Conservation (phyloP, 2,329 filamentous ascomycete species). For the Fusarium fujikuroi region DNA sequence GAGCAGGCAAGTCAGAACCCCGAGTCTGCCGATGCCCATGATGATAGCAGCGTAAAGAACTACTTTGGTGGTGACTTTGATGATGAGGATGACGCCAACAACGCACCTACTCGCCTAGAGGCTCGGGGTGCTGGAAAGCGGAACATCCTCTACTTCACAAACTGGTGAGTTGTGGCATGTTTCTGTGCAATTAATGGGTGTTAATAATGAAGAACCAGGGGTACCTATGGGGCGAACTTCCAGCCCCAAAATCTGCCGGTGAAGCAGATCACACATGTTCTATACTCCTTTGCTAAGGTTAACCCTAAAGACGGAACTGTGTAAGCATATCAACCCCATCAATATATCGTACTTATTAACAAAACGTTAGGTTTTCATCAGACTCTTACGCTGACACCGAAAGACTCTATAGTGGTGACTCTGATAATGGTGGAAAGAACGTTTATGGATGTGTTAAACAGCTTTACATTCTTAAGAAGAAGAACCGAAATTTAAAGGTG, state of each 20-base stretch:
- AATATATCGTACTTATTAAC: background rate
- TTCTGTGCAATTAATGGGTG: background rate
- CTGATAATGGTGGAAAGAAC: slow-evolving; percentile 71
- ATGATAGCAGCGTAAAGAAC: slow-evolving; percentile 4
- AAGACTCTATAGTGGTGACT: slow-evolving; percentile 74
- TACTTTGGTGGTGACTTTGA: slow-evolving; percentile 19
- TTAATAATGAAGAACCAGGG: slow-evolving; percentile 57
- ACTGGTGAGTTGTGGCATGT: slow-evolving; percentile 55
- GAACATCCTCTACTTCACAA: slow-evolving; percentile 65
- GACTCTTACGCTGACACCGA: slow-evolving; percentile 62
- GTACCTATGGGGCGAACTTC: slow-evolving; percentile 78
- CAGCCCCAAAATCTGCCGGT: slow-evolving; percentile 75
- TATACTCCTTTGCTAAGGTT: slow-evolving; percentile 68
- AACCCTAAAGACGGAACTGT: slow-evolving; percentile 56
- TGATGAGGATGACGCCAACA: slow-evolving; percentile 14
- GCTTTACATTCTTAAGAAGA: slow-evolving; percentile 78
- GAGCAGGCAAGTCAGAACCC: background rate
- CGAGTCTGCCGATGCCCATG: background rate
- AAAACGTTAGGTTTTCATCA: slow-evolving; percentile 26
- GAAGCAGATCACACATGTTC: slow-evolving; percentile 76
- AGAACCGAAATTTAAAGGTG: slow-evolving; percentile 79
- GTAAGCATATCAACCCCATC: slow-evolving; percentile 45
- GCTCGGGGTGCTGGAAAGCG: slow-evolving; percentile 27
- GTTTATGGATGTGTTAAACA: slow-evolving; percentile 83
- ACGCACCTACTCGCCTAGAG: slow-evolving; percentile 20